Evolutionary conservation across 2,329 filamentous ascomycete genomes (phyloP).

Genomic region (Domatiomyces catenatus): DNA sequence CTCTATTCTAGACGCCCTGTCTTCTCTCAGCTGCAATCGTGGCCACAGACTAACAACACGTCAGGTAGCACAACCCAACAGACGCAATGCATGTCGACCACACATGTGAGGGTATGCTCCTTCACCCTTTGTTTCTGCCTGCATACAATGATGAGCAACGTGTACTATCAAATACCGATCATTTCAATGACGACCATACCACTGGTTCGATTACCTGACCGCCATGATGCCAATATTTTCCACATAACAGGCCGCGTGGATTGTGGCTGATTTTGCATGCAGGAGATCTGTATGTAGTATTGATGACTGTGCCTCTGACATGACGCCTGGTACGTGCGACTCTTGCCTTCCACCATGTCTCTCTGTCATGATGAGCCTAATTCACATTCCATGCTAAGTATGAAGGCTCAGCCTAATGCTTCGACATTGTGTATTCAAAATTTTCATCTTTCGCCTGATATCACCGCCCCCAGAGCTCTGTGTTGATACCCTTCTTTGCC

Average conservation of each 20-base stretch:
- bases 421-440: conserved; percentile 39
- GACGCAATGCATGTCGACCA: neutral
- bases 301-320: neutral
- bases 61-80: neutral
- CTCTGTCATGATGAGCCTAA: conserved; percentile 38
- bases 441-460: conserved; percentile 53
- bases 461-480: neutral
- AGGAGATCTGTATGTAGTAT: neutral
- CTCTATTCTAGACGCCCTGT: neutral
- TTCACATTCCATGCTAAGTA: conserved; percentile 45
- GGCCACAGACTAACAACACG: neutral
- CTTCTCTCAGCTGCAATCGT: neutral
- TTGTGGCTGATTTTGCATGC: neutral
- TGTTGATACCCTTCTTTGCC: neutral
- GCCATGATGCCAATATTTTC: conserved; percentile 1
- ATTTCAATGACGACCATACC: conserved; percentile 27
- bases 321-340: neutral
- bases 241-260: neutral
- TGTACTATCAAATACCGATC: conserved; percentile 38
- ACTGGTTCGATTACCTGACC: conserved; percentile 35
- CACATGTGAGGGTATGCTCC: neutral
- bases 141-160: conserved; percentile 28
- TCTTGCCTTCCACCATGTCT: conserved; percentile 4
- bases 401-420: conserved; percentile 40
- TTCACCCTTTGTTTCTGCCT: neutral